Base-by-base conservation (phyloP, 2,329 filamentous ascomycete genomes). In the Monilinia polystroma region DNA sequence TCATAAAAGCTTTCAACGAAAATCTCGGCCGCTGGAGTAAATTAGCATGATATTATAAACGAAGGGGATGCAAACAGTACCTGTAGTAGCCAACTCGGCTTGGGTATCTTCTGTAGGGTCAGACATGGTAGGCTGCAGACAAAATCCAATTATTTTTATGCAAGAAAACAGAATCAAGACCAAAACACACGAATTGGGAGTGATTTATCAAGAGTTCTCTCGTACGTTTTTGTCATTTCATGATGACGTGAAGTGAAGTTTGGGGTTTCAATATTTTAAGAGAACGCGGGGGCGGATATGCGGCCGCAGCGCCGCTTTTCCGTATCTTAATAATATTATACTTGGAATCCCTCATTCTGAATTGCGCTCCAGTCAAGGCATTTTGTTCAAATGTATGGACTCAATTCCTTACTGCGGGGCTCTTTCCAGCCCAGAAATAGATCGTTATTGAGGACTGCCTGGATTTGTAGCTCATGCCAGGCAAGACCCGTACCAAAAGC, bases 1-100 rank as follows among this genome's bases (percentile, higher is more conserved):
- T 84, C 81, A 80, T 96, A 96, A 81, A 90, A 96, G 69, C 84
- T 82, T 69, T 89, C 86, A 71, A 90, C 83, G 73, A 96, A 94
- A 64, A 79, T 81, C 72, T 90, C 85, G 64, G 91, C 90, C 68
- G 88, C 91, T 91, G 72, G 38, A 29, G 32, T 59, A 20, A 47
- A 58, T 70, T 57, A 69, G 60, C 55, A 43, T 20, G 16, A n/a
- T 26, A 38, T 12, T 38, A 18, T 20, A 47, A 54, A 14, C 14
- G 63, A 16, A 29, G 38, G 18, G n/a, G 10, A 26, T 1, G 26
- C 20, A 20, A 63, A 23, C 10, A 32, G 18, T 64, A 64, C 79
- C 76, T 66, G 78, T 75, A 51, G 76, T 76, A 47, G 75, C 75
- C 58, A 78, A 74, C 64, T 75, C 78, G 47, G 75, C 72, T 67